Evolutionary conservation across 495 filamentous ascomycete genomes (phyloP), one percentile per base, ranked within the genome.

Genomic region (Hyaloscypha hepaticicola): DNA sequence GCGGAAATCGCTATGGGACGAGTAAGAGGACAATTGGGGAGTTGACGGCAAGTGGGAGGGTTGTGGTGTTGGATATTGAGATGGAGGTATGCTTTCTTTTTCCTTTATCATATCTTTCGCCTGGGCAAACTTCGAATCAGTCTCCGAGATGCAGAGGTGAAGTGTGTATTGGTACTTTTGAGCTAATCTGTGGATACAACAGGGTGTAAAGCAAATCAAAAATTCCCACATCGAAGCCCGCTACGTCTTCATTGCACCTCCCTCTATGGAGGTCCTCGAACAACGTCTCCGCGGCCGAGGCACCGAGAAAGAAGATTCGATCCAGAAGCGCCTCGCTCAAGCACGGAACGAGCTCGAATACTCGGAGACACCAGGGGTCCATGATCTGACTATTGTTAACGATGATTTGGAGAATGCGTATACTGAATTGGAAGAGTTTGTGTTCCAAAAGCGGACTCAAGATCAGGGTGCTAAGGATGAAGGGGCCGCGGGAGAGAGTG

Each of bases 121-220:
- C n/a, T 27, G 3, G 25, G 24, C 4, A 16, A n/a, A n/a, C n/a
- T 45, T 45, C 12, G 11, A 16, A 4, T 16, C 38, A 16, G 14
- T 45, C 9, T 45, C 14, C 16, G 38, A 45, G 38, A 4, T 45
- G 4, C 11, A 45, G 7, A 19, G 3, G 38, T 16, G 6, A 45
- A 45, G 38, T 34, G 45, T 49, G 21, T 63, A 34, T 63, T 38
- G 41, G 28, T 53, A 21, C 48, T 52, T 11, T 52, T 34, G n/a
- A n/a, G 16, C n/a, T 55, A 45, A 53, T 29, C n/a, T n/a, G 27
- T 6, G 48, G 12, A 38, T 51, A 11, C 33, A 14, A 12, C 57
- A 81, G 88, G 95, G 94, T 29, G 93, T 97, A 53, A 97, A 97
- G 78, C 95, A 97, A 79, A 91, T 99, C 64, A 91, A 91, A 73